phyloP scores from a whole-genome alignment of 2,329 filamentous ascomycete genomes.

The Exophiala xenobiotica region DNA sequence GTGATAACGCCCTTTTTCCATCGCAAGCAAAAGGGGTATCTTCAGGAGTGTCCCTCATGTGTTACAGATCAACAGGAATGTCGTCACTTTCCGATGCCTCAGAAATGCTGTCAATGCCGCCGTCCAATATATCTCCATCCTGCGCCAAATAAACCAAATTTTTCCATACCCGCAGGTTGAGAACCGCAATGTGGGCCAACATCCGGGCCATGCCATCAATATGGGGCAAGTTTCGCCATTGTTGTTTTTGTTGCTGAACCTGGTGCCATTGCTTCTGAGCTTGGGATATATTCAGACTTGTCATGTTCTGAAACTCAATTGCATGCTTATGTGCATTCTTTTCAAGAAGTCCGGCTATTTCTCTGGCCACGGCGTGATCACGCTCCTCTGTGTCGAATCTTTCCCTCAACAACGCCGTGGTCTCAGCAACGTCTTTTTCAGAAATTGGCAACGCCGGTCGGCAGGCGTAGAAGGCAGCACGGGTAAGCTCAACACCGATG shows the following conservation, averaged over 20 bases:
- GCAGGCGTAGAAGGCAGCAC: slow-evolving; percentile 38
- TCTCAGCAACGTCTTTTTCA: slow-evolving; percentile 3
- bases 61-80: not conserved
- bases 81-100: not conserved
- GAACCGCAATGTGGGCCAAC: slow-evolving; percentile 75
- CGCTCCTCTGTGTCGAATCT: slow-evolving; percentile 12
- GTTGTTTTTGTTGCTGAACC: slow-evolving; percentile 19
- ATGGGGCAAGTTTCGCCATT: slow-evolving; percentile 33
- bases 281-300: slow-evolving; percentile 45
- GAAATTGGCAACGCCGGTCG: slow-evolving; percentile 30
- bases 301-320: slow-evolving; percentile 42
- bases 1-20: not conserved
- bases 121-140: not conserved
- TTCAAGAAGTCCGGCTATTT: slow-evolving; percentile 30
- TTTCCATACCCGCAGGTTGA: slow-evolving; percentile 90
- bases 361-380: not conserved
- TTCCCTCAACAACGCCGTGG: not conserved
- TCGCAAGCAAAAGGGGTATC: not conserved
- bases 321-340: slow-evolving; percentile 33
- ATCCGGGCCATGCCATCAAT: slow-evolving; percentile 64
- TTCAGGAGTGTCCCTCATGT: not conserved
- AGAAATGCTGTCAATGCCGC: not conserved
- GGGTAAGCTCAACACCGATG: slow-evolving; percentile 45
- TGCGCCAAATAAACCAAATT: slow-evolving; percentile 62
- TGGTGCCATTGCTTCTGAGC: slow-evolving; percentile 38